A percentile compares a stretch with the other conserved stretches of the same genome.
phyloP scores from a whole-genome alignment of 805 yeast species.

The Lachancea fermentati region DNA sequence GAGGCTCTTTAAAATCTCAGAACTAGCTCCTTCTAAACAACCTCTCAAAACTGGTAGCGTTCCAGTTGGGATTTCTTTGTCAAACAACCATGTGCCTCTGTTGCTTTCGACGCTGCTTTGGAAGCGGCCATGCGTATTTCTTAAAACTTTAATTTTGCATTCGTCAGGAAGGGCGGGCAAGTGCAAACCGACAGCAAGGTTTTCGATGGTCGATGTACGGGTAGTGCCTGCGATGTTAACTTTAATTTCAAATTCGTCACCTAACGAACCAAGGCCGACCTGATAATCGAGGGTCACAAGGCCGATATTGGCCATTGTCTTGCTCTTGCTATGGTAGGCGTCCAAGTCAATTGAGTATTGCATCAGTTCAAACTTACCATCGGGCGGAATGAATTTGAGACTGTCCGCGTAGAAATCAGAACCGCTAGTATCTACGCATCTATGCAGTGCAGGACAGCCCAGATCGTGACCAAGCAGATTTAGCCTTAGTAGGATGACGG shows the following conservation, averaged over 20 bases:
- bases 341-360: constrained; percentile 55
- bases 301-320: constrained; percentile 15
- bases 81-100: constrained; percentile 64
- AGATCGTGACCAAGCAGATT: constrained; percentile 41
- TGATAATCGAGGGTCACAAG: constrained; percentile 28
- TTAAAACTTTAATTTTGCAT: constrained; percentile 45
- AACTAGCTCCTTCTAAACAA: constrained; percentile 32
- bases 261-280: constrained; percentile 31
- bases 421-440: constrained; percentile 49
- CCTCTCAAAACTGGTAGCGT: constrained; percentile 66
- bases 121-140: constrained; percentile 77
- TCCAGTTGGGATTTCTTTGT: constrained; percentile 54
- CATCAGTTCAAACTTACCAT: constrained; percentile 63
- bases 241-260: constrained; percentile 37
- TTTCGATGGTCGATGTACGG: constrained; percentile 43
- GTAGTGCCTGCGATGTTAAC: constrained; percentile 35
- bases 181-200: constrained; percentile 40
- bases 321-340: constrained; percentile 6
- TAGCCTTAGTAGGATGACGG: constrained; percentile 58
- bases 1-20: constrained; percentile 7
- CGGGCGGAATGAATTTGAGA: constrained; percentile 80
- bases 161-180: constrained; percentile 17
- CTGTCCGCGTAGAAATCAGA: constrained; percentile 38
- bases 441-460: constrained; percentile 64
- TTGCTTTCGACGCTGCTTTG: constrained; percentile 43